Base-by-base conservation (phyloP, 1,284 basidiomycete species). In the Austropuccinia psidii region DNA sequence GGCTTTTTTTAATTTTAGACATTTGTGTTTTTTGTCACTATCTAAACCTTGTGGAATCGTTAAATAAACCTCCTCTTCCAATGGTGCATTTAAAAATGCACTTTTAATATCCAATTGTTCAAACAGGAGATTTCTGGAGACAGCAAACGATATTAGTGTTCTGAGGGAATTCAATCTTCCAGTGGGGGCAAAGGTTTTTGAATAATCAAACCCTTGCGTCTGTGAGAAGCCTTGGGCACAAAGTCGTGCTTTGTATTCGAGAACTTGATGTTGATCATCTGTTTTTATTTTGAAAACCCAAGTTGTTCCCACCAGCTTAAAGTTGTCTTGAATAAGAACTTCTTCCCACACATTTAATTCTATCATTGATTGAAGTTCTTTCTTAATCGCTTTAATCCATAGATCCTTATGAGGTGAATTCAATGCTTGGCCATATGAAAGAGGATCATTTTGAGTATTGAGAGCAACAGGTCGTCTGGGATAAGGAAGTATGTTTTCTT, bases 231-330 rank as follows among this genome's bases (percentile, higher is more conserved):
- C 57, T 21, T 60, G 19, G 6, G 21, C 57, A 39, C 57, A 60
- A 3, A 60, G n/a, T 7, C 57, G 11, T 15, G 57, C 57, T n/a
- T 60, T 60, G 37, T 15, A 60, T 37, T 60, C 37, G 3, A 17
- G 33, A 6, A 37, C 31, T 4, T 35, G 15, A 6, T 41, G 24
- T 21, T 35, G 57, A 15, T 60, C 24, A 64, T 64, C 37, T 17
- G 27, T 64, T 29, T 64, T 64, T 2, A 64, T 21, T 31, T 64
- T 64, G 24, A 64, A 64, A 9, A 64, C 61, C 61, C 61, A 64
- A 47, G 61, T 64, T 8, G 31, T 17, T 37, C 24, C n/a, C n/a
- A n/a, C n/a, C n/a, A n/a, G n/a, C n/a, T n/a, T n/a, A n/a, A n/a
- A n/a, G n/a, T n/a, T n/a, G n/a, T n/a, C n/a, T n/a, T n/a, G n/a